phyloP scores from a whole-genome alignment of 768 basidiomycete genomes.

The Chiua virens region DNA sequence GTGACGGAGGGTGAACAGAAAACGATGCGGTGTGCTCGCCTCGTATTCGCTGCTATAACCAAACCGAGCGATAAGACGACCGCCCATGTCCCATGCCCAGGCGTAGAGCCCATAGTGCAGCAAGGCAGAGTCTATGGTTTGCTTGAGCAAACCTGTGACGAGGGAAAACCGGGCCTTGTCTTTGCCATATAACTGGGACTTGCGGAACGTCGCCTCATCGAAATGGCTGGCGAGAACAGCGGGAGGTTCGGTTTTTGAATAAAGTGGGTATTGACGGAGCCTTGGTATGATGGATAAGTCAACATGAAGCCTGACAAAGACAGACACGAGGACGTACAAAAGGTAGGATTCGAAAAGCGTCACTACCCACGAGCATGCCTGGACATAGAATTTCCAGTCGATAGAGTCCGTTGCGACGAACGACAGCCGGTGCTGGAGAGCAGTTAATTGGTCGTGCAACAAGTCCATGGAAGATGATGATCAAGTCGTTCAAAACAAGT shows the following conservation, averaged over 20 bases:
- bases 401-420: conserved; percentile 73
- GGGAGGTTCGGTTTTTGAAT: conserved; percentile 74
- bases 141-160: conserved; percentile 71
- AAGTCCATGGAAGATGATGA: conserved; percentile 45
- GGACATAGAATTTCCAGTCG: conserved; percentile 83
- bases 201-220: conserved; percentile 68
- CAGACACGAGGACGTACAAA: conserved; percentile 51
- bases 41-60: conserved; percentile 75
- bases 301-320: not conserved
- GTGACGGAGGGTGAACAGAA: not conserved
- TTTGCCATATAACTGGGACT: conserved; percentile 88
- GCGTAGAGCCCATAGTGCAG: conserved; percentile 79
- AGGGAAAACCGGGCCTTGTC: conserved; percentile 88
- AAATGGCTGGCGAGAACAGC: conserved; percentile 69
- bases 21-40: conserved; percentile 38
- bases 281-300: conserved; percentile 24
- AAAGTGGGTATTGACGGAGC: conserved; percentile 83
- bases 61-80: conserved; percentile 42
- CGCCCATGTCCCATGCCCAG: conserved; percentile 76
- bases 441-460: conserved; percentile 55
- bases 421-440: conserved; percentile 60
- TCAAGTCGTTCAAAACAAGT: not conserved
- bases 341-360: conserved; percentile 88
- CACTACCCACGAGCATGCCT: conserved; percentile 72
- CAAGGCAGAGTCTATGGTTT: conserved; percentile 65